Evolutionary conservation across 2,329 filamentous ascomycete species (phyloP).

Genomic region (Sordariomycetes sp.): DNA sequence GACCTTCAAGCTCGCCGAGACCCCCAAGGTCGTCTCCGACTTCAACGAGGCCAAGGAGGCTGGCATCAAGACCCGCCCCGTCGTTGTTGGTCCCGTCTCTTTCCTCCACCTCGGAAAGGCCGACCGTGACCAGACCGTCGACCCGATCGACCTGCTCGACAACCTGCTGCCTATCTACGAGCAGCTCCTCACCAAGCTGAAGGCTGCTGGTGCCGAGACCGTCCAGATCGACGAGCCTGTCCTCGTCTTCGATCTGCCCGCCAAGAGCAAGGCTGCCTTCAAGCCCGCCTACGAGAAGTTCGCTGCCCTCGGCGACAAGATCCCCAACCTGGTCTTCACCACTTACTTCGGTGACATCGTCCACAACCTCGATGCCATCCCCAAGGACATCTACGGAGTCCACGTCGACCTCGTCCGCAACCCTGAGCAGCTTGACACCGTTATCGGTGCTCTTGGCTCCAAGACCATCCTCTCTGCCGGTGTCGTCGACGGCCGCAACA

Average conservation of each 20-base stretch:
- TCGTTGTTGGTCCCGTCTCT: constrained; percentile 90
- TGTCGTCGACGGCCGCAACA: constrained; percentile 98
- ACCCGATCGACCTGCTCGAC: constrained; percentile 88
- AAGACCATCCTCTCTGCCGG: constrained; percentile 88
- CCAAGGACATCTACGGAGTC: constrained; percentile 71
- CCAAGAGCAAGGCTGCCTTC: constrained; percentile 92
- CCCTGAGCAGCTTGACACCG: constrained; percentile 90
- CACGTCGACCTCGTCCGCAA: constrained; percentile 97
- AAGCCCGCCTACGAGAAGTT: constrained; percentile 96
- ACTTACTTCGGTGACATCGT: constrained; percentile 99
- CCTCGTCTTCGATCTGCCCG: constrained; percentile 86
- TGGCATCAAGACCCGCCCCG: constrained; percentile 85
- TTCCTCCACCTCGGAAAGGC: constrained; percentile 98
- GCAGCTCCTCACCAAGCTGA: constrained; percentile 85
- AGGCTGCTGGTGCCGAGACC: constrained; percentile 89
- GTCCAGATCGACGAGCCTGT: constrained; percentile 98
- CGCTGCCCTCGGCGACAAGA: constrained; percentile 62
- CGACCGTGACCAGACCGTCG: constrained; percentile 86
- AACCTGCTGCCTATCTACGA: constrained; percentile 93
- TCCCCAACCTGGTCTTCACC: constrained; percentile 81
- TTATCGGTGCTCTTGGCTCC: constrained; percentile 72
- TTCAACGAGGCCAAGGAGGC: constrained; percentile 98
- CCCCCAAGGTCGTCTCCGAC: constrained; percentile 89
- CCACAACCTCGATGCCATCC: constrained; percentile 91
- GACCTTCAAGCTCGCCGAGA: constrained; percentile 78